phyloP scores from a whole-genome alignment of 179 eudicot species.

The Dionaea muscipula region DNA sequence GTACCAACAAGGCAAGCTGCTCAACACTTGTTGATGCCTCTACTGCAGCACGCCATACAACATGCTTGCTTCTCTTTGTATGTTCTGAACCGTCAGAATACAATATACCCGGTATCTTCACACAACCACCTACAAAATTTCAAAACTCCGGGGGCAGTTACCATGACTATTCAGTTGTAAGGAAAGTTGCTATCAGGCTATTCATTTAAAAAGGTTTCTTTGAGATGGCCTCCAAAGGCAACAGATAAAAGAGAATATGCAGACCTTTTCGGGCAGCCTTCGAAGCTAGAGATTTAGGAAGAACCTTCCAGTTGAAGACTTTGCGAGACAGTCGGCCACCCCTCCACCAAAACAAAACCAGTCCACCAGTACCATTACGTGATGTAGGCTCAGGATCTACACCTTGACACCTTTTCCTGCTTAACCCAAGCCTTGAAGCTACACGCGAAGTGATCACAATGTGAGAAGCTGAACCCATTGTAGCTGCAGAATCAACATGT shows the following conservation, averaged over 20 bases:
- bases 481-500: constrained; percentile 54
- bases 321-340: constrained; percentile 78
- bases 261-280: constrained; percentile 92
- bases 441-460: constrained; percentile 44
- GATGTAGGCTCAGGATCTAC: constrained; percentile 35
- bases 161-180: constrained; percentile 2
- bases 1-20: constrained; percentile 94
- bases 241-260: constrained; percentile 4
- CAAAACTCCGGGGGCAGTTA: constrained; percentile 14
- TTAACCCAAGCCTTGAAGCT: constrained; percentile 40
- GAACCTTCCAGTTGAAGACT: constrained; percentile 72
- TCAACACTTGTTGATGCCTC: constrained; percentile 55
- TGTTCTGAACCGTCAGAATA: constrained; percentile 66
- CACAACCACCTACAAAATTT: constrained; percentile 50
- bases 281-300: constrained; percentile 60
- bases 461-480: constrained; percentile 75
- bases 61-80: constrained; percentile 54
- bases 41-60: constrained; percentile 81
- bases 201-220: no score
- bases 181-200: neutral
- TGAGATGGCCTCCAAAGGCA: neutral
- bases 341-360: constrained; percentile 84
- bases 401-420: constrained; percentile 35
- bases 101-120: constrained; percentile 57
- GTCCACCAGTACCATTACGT: constrained; percentile 43